phyloP scores from a whole-genome alignment of 495 filamentous ascomycete species.

The Daldinia caldariorum region DNA sequence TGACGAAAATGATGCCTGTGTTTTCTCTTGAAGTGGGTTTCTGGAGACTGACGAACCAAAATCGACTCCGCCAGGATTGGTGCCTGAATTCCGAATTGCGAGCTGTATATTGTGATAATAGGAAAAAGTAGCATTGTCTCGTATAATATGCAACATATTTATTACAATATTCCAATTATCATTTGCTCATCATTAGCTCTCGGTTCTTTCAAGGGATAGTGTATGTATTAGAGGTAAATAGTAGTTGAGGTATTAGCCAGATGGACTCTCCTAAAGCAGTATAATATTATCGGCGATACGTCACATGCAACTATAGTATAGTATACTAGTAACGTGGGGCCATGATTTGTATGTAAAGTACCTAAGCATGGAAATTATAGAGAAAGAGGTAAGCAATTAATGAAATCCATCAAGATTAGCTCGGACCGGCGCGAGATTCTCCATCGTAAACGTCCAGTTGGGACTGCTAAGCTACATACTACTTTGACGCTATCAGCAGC shows the following conservation, averaged over 20 bases:
- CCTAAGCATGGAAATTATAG: slow-evolving; percentile 5
- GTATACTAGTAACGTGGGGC: neutral
- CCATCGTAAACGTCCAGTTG: slow-evolving; percentile 19
- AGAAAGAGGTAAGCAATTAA: slow-evolving; percentile 15
- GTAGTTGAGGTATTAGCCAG: too few relatives aligned
- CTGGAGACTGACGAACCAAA: neutral
- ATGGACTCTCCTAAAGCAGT: too few relatives aligned
- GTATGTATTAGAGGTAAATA: too few relatives aligned
- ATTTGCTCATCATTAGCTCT: neutral
- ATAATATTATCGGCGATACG: too few relatives aligned
- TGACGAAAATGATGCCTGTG: neutral
- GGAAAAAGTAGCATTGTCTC: neutral
- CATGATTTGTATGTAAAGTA: slow-evolving; percentile 1
- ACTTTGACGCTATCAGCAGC: slow-evolving; percentile 20
- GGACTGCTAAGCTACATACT: slow-evolving; percentile 10
- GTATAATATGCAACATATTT: neutral
- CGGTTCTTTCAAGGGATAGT: too few relatives aligned
- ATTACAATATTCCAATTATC: neutral
- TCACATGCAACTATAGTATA: neutral
- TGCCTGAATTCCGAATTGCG: neutral
- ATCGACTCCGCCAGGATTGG: slow-evolving; percentile 2
- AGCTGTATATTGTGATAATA: neutral
- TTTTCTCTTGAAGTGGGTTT: slow-evolving; percentile 8
- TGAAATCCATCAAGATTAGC: slow-evolving; percentile 17
- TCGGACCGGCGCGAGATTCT: slow-evolving; percentile 12